These are phyloP conservation scores for Sclerotiophoma versabilis DNA, from an alignment of 2,329 filamentous ascomycete genomes.

Conservation along the genomic window DNA sequence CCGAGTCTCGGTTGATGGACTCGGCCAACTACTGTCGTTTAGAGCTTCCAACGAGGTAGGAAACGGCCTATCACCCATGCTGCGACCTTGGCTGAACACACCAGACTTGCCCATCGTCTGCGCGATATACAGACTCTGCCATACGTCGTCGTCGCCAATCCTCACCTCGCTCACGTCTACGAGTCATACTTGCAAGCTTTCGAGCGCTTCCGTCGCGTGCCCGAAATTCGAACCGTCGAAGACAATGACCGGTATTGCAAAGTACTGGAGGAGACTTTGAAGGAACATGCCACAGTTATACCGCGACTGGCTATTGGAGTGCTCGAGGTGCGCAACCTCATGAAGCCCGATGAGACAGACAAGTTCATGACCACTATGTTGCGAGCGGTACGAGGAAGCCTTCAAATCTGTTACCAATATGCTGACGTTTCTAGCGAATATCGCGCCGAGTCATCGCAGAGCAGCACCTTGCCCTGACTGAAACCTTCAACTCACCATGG, in stretches of 20 bases:
- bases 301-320: constrained; percentile 95
- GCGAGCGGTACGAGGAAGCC: constrained; percentile 71
- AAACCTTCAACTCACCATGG: constrained; percentile 90
- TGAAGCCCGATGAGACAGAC: constrained; percentile 83
- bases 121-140: constrained; percentile 97
- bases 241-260: constrained; percentile 91
- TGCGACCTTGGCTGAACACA: constrained; percentile 20
- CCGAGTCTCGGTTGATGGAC: constrained; percentile 85
- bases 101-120: constrained; percentile 86
- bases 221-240: constrained; percentile 82
- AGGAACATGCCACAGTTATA: constrained; percentile 90
- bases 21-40: constrained; percentile 98
- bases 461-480: constrained; percentile 92
- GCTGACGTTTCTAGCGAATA: constrained; percentile 69
- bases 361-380: constrained; percentile 94
- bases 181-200: constrained; percentile 98
- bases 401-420: rapidly evolving
- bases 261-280: constrained; percentile 77
- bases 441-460: constrained; percentile 96
- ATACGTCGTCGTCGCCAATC: constrained; percentile 95
- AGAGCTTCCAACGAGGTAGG: constrained; percentile 83
- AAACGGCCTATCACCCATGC: neutral
- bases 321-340: constrained; percentile 83
- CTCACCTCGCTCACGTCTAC: constrained; percentile 92
- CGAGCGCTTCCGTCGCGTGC: constrained; percentile 83